Evolutionary conservation across 345 rosid species (phyloP), one percentile per base, ranked within the genome.

Genomic region (Viola odorata): DNA sequence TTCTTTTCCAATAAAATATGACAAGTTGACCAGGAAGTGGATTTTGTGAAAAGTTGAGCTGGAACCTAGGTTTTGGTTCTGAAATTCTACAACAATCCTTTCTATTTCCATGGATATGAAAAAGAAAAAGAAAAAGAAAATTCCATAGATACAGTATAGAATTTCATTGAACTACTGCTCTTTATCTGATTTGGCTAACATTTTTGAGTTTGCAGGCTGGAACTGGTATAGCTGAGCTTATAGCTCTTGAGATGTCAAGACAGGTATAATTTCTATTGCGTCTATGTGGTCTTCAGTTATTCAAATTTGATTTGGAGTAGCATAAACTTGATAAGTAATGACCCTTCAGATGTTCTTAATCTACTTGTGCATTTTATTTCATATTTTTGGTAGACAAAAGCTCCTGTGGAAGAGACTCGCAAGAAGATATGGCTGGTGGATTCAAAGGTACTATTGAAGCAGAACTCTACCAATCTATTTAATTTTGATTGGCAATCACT

Each of bases 191-290:
- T 53, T 9, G 17, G 15, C 3, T 38, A 15, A 9, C 6, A 16
- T 55, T 56, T 45, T 0, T 16, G 32, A 17, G 52, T 66, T 69
- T 77, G 79, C 78, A 94, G 99, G 99, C 99, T 75, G 99, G 99
- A 56, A 94, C 99, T 53, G 99, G 99, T 42, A 94, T 94, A 67
- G 96, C 97, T 32, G 97, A 90, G 69, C 97, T 94, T 55, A 88
- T 90, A 68, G 97, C 97, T 16, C 86, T 90, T 11, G 96, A 94
- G 75, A 78, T 83, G 68, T 90, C 99, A 15, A 94, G 83, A 74
- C 94, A 80, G 96, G 99, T 90, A 81, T 54, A 3, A 10, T 53
- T 53, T 15, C 37, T 38, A 37, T 45, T 5, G 49, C 32, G 15
- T 15, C 8, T 53, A 52, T 52, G 8, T 13, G 32, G 23, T 3